Base-by-base conservation (phyloP, 768 basidiomycete species). In the Agaricus subrufescens region DNA sequence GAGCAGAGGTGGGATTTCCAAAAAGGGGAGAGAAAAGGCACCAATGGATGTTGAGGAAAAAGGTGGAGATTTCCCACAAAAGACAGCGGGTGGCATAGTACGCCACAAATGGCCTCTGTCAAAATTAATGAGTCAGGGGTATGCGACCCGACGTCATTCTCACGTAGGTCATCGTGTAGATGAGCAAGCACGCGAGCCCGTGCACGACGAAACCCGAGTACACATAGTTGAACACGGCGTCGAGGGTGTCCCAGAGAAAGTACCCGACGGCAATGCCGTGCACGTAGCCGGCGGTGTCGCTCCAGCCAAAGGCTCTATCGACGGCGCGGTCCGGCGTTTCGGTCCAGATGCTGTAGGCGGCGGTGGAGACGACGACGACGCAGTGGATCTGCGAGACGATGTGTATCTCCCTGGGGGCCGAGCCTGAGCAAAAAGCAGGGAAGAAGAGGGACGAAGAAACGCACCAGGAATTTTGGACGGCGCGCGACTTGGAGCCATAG, bases 11-110 rank as follows among this genome's bases (percentile, higher is more conserved):
- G 31, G 26, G 49, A 43, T 48, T 23, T 4, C 27, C 5, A 6
- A n/a, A n/a, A 15, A 5, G 15, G 12, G 42, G 10, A 12, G 23
- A n/a, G 23, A 15, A 11, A 39, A 56, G 75, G 58, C 61, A 92
- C 91, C 91, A 94, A 60, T 94, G 91, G 53, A 90, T 83, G 63
- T 96, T 89, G 59, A 96, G 74, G 71, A 95, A 93, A 56, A 93
- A 81, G 0, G 93, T 95, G 72, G 86, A 89, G 19, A 83, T 73
- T 71, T 94, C 93, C 92, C 91, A 93, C 10, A 93, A 73, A 30
- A 95, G 71, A 71, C 88, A 94, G 14, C 89, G 78, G 2, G 84
- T 74, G 12, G 79, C 88, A 62, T 85, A 93, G 67, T 92, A 95
- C 7, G 86, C 83, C 40, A 89, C 73, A 69, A 93, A 94, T 4